Evolutionary conservation across 331 rosid genomes (phyloP).

Genomic region (Malus hybrid): DNA sequence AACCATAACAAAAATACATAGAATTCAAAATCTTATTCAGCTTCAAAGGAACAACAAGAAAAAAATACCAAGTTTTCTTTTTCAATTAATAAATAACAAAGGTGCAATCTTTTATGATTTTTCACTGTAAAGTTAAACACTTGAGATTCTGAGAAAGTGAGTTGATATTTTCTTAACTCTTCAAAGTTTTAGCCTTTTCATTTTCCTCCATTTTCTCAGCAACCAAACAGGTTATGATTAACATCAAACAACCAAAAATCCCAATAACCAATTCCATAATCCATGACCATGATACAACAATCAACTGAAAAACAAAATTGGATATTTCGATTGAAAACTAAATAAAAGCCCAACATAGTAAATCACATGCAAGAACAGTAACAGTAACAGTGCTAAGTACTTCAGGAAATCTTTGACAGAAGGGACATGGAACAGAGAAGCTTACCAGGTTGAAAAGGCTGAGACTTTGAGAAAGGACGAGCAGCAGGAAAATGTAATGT

Average conservation of each 20-base stretch:
- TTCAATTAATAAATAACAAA: no score
- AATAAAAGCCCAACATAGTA: background rate
- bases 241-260: background rate
- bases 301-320: background rate
- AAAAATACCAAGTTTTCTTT: background rate
- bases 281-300: background rate
- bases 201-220: background rate
- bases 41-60: background rate
- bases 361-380: background rate
- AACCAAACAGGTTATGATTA: background rate
- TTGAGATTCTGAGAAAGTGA: no score
- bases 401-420: background rate
- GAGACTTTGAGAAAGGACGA: background rate
- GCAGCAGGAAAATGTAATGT: conserved; percentile 2
- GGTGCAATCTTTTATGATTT: background rate
- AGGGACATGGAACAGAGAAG: background rate
- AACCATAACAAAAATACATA: background rate
- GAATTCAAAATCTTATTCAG: background rate
- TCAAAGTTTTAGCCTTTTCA: background rate
- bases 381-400: background rate
- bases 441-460: background rate
- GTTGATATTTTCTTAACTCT: no score
- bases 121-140: background rate
- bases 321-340: background rate
- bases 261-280: background rate